These are phyloP conservation scores for Chalciporus chontae DNA, from an alignment of 768 basidiomycete species.

Conservation along the genomic window DNA sequence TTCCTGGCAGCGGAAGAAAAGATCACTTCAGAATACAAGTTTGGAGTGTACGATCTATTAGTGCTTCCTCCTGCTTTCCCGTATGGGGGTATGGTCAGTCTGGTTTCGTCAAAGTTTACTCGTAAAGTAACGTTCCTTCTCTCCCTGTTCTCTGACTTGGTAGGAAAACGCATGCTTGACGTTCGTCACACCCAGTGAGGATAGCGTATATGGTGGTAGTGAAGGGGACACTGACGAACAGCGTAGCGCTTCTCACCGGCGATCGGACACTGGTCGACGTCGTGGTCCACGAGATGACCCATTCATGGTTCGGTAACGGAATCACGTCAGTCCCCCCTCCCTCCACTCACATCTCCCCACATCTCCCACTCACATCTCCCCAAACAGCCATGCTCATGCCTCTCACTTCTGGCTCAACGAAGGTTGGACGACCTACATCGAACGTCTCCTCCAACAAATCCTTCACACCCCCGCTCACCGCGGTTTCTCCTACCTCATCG, in stretches of 20 bases:
- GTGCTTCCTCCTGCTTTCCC: conserved; percentile 91
- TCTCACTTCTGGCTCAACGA: conserved; percentile 89
- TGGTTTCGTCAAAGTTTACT: neutral
- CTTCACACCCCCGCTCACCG: conserved; percentile 75
- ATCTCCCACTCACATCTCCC: neutral
- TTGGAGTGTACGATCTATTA: conserved; percentile 85
- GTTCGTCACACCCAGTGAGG: conserved; percentile 81
- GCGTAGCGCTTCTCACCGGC: conserved; percentile 70
- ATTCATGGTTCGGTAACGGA: conserved; percentile 92
- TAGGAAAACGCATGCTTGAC: conserved; percentile 87
- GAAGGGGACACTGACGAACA: neutral
- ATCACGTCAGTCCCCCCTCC: conserved; percentile 53
- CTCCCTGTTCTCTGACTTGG: neutral
- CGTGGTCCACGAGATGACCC: conserved; percentile 82
- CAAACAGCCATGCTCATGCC: conserved; percentile 58
- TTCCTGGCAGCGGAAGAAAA: conserved; percentile 71
- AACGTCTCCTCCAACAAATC: conserved; percentile 69
- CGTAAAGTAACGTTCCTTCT: neutral
- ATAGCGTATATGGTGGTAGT: neutral
- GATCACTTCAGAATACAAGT: conserved; percentile 70
- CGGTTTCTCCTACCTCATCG: conserved; percentile 78
- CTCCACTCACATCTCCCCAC: conserved; percentile 3
- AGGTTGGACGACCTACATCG: conserved; percentile 93
- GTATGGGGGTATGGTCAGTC: conserved; percentile 78
- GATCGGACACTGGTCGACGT: conserved; percentile 87